Percentiles rank a stretch among this genome's conserved stretches.
These are phyloP conservation scores for Kurtzmaniella quercitrusa DNA, from an alignment of 1,139 yeast genomes.

Conservation along the genomic window DNA sequence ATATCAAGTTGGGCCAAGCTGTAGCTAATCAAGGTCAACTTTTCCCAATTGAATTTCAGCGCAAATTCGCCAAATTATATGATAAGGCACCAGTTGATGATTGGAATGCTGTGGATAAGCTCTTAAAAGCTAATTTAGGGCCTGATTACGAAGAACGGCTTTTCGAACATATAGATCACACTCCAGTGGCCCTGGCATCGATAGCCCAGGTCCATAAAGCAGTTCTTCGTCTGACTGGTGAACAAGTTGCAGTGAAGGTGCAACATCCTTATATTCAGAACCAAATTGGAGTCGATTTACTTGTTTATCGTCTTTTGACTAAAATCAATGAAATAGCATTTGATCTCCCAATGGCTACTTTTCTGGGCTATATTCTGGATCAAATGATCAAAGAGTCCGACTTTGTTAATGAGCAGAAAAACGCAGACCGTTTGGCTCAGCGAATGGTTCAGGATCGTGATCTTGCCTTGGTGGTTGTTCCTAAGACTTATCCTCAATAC, in stretches of 20 bases:
- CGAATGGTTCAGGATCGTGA: constrained; percentile 22
- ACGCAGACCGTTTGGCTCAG: constrained; percentile 33
- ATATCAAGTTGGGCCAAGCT: constrained; percentile 73
- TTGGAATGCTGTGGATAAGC: constrained; percentile 50
- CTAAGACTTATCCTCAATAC: constrained; percentile 43
- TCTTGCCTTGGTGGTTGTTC: constrained; percentile 29
- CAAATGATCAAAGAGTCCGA: constrained; percentile 60
- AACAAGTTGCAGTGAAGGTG: constrained; percentile 62
- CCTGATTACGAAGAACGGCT: constrained; percentile 37
- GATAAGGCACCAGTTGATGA: constrained; percentile 69
- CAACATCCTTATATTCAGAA: constrained; percentile 60
- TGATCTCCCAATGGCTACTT: constrained; percentile 58
- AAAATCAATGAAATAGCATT: constrained; percentile 55
- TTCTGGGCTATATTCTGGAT: constrained; percentile 54
- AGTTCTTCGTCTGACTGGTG: constrained; percentile 41
- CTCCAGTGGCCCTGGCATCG: constrained; percentile 67
- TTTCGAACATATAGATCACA: constrained; percentile 46
- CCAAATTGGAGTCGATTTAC: constrained; percentile 57
- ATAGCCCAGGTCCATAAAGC: constrained; percentile 73
- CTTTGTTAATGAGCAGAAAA: constrained; percentile 53
- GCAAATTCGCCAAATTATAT: constrained; percentile 51
- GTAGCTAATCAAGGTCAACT: constrained; percentile 67
- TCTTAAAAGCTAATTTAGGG: constrained; percentile 46
- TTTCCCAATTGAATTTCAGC: constrained; percentile 61
- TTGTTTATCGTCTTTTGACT: constrained; percentile 52